Percentiles rank a stretch among this genome's conserved stretches.
These are phyloP conservation scores for Letharia columbiana DNA, from an alignment of 495 filamentous ascomycete genomes.

Conservation along the genomic window DNA sequence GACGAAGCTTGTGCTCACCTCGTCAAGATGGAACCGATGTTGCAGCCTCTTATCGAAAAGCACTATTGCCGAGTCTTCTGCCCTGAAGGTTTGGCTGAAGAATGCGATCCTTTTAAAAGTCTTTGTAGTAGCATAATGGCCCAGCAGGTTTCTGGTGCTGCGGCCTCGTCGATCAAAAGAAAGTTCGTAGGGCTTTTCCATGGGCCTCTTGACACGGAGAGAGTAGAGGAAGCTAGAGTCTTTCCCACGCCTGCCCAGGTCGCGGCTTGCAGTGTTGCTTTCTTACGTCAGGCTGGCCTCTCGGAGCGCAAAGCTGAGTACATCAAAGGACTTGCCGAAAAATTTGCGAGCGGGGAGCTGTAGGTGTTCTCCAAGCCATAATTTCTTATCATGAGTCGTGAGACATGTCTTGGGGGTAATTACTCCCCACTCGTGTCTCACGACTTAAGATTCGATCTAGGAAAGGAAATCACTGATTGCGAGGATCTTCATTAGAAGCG, in stretches of 20 bases:
- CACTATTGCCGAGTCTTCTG: conserved; percentile 75
- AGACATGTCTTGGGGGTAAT: no score
- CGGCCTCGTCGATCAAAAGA: conserved; percentile 75
- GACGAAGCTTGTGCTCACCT: conserved; percentile 72
- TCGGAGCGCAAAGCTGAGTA: conserved; percentile 94
- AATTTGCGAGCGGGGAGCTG: conserved; percentile 67
- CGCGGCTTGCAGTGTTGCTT: conserved; percentile 45
- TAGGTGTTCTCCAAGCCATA: no score
- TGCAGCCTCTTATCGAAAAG: conserved; percentile 62
- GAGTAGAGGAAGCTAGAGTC: conserved; percentile 13
- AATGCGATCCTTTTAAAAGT: conserved; percentile 78
- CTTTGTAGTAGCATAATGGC: conserved; percentile 82
- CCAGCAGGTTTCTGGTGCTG: conserved; percentile 90
- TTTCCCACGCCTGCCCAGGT: conserved; percentile 80
- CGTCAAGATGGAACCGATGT: conserved; percentile 62
- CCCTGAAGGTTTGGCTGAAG: conserved; percentile 69
- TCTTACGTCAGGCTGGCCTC: conserved; percentile 73
- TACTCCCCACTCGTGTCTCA: no score
- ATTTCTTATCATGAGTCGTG: no score
- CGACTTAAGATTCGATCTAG: no score
- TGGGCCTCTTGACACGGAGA: conserved; percentile 20
- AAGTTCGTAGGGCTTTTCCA: conserved; percentile 78
- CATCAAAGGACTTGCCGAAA: conserved; percentile 71
- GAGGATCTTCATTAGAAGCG: conserved; percentile 31
- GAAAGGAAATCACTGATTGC: no score